A percentile compares a stretch with the other conserved stretches of the same genome.
Conservation (phyloP, 176 grass and related monocot species). For the Oryza meyeriana region DNA sequence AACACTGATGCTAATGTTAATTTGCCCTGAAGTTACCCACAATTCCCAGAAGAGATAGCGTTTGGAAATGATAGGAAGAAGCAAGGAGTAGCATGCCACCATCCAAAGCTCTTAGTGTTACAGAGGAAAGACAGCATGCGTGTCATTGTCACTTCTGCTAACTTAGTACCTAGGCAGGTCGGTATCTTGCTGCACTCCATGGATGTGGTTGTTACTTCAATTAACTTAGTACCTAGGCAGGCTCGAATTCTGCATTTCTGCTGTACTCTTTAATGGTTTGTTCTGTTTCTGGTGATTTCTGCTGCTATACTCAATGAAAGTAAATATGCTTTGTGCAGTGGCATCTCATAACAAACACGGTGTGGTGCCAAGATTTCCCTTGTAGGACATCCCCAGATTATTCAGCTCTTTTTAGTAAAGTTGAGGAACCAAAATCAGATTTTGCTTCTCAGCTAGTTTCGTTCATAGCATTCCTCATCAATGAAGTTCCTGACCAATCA, state of each 20-base stretch:
- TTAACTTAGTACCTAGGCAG: conserved; percentile 75
- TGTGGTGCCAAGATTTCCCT: conserved; percentile 93
- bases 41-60: conserved; percentile 77
- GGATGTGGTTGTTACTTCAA: conserved; percentile 70
- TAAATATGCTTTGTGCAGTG: conserved; percentile 58
- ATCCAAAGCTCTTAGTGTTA: conserved; percentile 80
- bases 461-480: conserved; percentile 66
- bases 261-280: neutral
- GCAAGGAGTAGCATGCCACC: conserved; percentile 86
- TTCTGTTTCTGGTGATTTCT: conserved; percentile 7
- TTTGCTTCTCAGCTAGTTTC: conserved; percentile 79
- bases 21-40: conserved; percentile 55
- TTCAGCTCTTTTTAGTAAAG: conserved; percentile 56
- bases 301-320: conserved; percentile 8
- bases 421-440: conserved; percentile 52
- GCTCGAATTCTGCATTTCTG: conserved; percentile 14
- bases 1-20: conserved; percentile 17
- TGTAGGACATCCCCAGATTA: conserved; percentile 49
- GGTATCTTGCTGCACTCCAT: neutral
- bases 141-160: conserved; percentile 80
- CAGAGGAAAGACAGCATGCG: conserved; percentile 69
- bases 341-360: conserved; percentile 75
- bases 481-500: conserved; percentile 64
- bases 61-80: conserved; percentile 91
- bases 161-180: conserved; percentile 84